A percentile compares a stretch with the other conserved stretches of the same genome.
These are phyloP conservation scores for Graphilbum sp. DNA, from an alignment of 2,329 filamentous ascomycete species.

Conservation along the genomic window DNA sequence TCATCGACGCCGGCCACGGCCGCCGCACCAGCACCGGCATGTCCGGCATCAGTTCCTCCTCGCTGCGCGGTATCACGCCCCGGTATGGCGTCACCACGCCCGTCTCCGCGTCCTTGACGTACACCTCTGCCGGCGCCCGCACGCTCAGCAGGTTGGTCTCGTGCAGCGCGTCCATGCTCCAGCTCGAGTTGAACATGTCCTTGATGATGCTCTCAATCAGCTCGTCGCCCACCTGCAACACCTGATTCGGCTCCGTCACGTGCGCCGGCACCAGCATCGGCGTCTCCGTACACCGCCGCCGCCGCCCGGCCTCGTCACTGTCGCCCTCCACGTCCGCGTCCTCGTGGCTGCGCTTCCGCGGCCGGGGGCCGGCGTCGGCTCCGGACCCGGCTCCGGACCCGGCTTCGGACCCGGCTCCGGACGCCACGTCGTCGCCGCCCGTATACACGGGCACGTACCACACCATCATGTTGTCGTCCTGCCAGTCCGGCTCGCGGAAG, in stretches of 20 bases:
- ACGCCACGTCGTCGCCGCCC: constrained; percentile 8
- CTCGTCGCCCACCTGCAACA: constrained; percentile 20
- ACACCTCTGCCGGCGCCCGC: constrained; percentile 51
- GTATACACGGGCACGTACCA: constrained; percentile 55
- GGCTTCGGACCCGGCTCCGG: no score
- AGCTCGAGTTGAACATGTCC: constrained; percentile 65
- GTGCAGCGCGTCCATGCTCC: constrained; percentile 54
- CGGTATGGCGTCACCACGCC: constrained; percentile 52
- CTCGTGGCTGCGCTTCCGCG: constrained; percentile 18
- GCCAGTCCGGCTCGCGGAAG: constrained; percentile 50
- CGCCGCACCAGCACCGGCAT: constrained; percentile 56
- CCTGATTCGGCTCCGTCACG: neutral
- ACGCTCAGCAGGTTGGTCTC: constrained; percentile 52
- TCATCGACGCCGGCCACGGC: constrained; percentile 60
- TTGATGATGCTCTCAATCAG: constrained; percentile 47
- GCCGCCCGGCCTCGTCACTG: neutral
- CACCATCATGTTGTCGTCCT: constrained; percentile 62
- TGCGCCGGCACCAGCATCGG: neutral
- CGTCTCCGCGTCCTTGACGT: constrained; percentile 43
- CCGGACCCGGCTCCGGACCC: no score
- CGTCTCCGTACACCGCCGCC: neutral
- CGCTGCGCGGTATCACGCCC: constrained; percentile 48
- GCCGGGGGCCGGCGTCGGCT: no score
- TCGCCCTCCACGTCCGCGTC: constrained; percentile 10
- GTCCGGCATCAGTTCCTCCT: constrained; percentile 31